Percentiles rank a stretch among this genome's conserved stretches.
Conservation (phyloP, 2,329 filamentous ascomycete species). For the Magnaporthiopsis poae region DNA sequence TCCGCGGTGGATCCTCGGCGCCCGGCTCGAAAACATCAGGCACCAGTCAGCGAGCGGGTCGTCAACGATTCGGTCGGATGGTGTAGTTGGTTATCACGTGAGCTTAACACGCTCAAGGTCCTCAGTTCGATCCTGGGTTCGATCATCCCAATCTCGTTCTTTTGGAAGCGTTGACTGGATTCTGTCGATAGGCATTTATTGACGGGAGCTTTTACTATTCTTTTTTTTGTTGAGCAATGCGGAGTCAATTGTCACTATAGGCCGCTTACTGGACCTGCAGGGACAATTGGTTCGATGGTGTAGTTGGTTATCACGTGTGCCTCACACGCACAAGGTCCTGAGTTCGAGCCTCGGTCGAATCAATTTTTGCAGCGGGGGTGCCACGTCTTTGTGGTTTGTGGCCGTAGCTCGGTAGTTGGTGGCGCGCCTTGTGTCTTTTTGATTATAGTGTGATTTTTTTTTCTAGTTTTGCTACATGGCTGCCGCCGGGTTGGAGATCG, state of each 20-base stretch:
- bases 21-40: not conserved
- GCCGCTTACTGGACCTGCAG: too few relatives aligned
- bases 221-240: not conserved
- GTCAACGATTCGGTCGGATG: not conserved
- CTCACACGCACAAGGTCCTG: not conserved
- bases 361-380: not conserved
- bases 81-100: conserved; percentile 3
- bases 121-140: conserved; percentile 4
- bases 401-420: too few relatives aligned
- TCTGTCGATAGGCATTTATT: not conserved
- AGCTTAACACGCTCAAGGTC: conserved; percentile 3
- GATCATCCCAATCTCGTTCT: not conserved
- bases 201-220: not conserved
- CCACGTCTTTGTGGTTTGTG: too few relatives aligned
- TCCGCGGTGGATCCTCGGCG: too few relatives aligned
- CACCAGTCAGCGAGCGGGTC: not conserved
- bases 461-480: too few relatives aligned
- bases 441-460: too few relatives aligned
- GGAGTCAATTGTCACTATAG: not conserved
- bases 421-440: not conserved
- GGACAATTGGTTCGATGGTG: not conserved
- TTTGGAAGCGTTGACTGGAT: not conserved
- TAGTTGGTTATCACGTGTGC: not conserved
- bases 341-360: not conserved
- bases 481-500: too few relatives aligned